phyloP scores from a whole-genome alignment of 1,139 yeast species.

The Protomyces gravidus region DNA sequence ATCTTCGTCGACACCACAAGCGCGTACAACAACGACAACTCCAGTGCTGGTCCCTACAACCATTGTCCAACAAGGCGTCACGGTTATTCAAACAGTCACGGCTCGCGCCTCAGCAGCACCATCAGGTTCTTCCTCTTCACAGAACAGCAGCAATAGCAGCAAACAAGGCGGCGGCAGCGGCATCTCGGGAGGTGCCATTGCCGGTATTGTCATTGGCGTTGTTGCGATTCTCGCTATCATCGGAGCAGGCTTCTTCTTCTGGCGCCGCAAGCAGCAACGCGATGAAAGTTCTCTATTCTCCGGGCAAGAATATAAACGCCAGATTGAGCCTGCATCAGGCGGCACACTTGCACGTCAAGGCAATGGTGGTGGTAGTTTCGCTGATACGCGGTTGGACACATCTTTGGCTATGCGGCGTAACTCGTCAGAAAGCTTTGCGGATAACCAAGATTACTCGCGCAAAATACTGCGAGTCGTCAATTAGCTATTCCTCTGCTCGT shows the following conservation, averaged over 20 bases:
- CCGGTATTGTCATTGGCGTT: constrained; percentile 66
- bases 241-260: constrained; percentile 48
- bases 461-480: constrained; percentile 57
- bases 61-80: constrained; percentile 19
- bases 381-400: constrained; percentile 66
- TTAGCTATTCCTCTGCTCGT: background rate
- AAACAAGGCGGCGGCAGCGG: constrained; percentile 33
- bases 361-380: constrained; percentile 35
- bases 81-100: constrained; percentile 25
- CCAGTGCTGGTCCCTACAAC: constrained; percentile 33
- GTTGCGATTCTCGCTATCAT: constrained; percentile 50
- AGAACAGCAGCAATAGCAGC: constrained; percentile 19
- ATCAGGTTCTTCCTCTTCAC: constrained; percentile 1
- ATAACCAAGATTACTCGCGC: constrained; percentile 70
- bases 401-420: constrained; percentile 66
- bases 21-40: constrained; percentile 23
- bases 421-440: constrained; percentile 71
- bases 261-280: constrained; percentile 46
- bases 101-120: constrained; percentile 18
- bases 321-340: constrained; percentile 19
- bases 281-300: constrained; percentile 8
- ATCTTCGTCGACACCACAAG: constrained; percentile 13
- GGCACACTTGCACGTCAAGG: background rate
- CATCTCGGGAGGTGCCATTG: constrained; percentile 52
- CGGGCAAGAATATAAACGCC: constrained; percentile 24